Evolutionary conservation across 2,329 filamentous ascomycete species (phyloP), one percentile per base, ranked within the genome.

Genomic region (Microcera coccophila): DNA sequence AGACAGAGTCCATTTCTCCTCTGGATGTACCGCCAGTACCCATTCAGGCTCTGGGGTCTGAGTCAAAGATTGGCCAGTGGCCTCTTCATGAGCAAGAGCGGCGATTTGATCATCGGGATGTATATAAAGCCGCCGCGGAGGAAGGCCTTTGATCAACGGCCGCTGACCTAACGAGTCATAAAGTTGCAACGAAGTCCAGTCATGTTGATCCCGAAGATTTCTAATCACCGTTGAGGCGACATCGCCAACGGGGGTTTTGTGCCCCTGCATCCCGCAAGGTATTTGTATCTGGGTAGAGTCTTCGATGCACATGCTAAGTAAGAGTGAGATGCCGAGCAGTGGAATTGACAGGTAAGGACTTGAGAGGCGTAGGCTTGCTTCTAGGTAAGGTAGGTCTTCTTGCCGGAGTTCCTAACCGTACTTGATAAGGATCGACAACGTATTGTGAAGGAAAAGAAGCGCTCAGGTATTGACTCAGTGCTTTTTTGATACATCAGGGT

Each of bases 81-180:
- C 64, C 50, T 73, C 71, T 50, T 81, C 79, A 21, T 74, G 72
- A 52, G 83, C 82, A 42, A 90, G 72, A 42, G 85, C 75, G 50
- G 79, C 81, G 51, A 87, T 81, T 66, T 91, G 87, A 66, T 90
- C 87, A 62, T 93, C 87, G 2, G 87, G 87, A 59, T 93, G 86
- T 39, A 87, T 72, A 64, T 93, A 91, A 32, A 90, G 73, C 35
- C 83, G 78, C 34, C 78, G 75, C 1, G 87, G 85, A 2, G 87
- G 86, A 3, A 90, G 67, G 19, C 87, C 87, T 17, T 80, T 83
- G 43, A 93, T 73, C 39, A 91, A 63, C 5, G 82, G 80, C 16
- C 86, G 76, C 9, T 60, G 57, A 35, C 58, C 61, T n/a, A 53
- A 52, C 66, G 45, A 57, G 67, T 65, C 73, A 62, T 84, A 74